phyloP scores from a whole-genome alignment of 2,329 filamentous ascomycete species.

The Alternaria triticina region DNA sequence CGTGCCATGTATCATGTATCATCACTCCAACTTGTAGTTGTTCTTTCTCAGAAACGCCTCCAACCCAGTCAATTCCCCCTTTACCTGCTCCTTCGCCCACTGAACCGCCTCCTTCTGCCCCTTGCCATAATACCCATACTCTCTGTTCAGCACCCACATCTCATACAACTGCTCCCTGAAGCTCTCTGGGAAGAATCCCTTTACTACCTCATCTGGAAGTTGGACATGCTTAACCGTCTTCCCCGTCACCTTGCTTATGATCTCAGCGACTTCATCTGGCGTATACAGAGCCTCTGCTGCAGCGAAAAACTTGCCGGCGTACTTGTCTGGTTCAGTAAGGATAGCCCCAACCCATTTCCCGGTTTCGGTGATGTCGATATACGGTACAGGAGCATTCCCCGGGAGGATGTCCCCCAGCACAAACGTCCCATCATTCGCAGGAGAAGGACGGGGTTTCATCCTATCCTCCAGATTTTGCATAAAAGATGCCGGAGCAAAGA shows the following conservation, averaged over 20 bases:
- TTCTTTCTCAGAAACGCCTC: conserved; percentile 36
- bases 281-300: conserved; percentile 53
- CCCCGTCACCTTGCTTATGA: conserved; percentile 51
- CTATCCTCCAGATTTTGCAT: conserved; percentile 56
- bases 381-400: conserved; percentile 43
- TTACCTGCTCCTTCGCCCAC: conserved; percentile 34
- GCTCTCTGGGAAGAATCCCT: conserved; percentile 27
- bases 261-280: conserved; percentile 49
- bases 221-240: conserved; percentile 40
- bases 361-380: conserved; percentile 56
- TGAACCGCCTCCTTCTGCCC: conserved; percentile 28
- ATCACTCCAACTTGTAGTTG: conserved; percentile 29
- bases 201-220: conserved; percentile 36
- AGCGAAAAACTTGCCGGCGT: conserved; percentile 53
- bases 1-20: neutral
- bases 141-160: conserved; percentile 33
- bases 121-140: conserved; percentile 42
- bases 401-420: conserved; percentile 21
- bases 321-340: conserved; percentile 52
- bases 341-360: conserved; percentile 54
- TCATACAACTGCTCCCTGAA: conserved; percentile 29
- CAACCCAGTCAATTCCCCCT: conserved; percentile 31
- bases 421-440: conserved; percentile 33
- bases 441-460: conserved; percentile 22
- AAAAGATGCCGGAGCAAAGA: conserved; percentile 62